These are phyloP conservation scores for Candida buenavistaensis DNA, from an alignment of 1,139 yeast species.

Conservation along the genomic window DNA sequence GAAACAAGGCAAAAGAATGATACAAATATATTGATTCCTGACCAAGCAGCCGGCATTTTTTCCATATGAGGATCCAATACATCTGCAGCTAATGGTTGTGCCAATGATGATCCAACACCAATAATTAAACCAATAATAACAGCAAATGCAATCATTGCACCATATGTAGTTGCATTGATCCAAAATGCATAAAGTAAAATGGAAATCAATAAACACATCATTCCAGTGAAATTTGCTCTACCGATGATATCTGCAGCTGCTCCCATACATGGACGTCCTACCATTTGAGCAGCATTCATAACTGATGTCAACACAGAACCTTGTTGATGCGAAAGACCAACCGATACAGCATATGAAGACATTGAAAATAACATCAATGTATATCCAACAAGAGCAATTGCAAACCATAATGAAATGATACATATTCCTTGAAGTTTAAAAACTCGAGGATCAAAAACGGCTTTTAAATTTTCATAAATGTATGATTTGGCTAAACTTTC, in stretches of 20 bases:
- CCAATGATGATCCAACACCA: constrained; percentile 68
- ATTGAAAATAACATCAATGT: constrained; percentile 60
- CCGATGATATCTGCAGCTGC: constrained; percentile 58
- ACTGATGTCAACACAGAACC: constrained; percentile 63
- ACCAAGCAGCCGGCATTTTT: constrained; percentile 60
- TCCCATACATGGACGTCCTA: constrained; percentile 71
- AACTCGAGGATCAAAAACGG: constrained; percentile 30
- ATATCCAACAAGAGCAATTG: constrained; percentile 56
- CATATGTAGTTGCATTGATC: constrained; percentile 55
- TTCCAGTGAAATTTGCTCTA: constrained; percentile 50
- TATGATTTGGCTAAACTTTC: constrained; percentile 21
- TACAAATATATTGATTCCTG: constrained; percentile 51
- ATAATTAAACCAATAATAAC: constrained; percentile 53
- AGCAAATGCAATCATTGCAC: constrained; percentile 52
- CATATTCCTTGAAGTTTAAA: constrained; percentile 39
- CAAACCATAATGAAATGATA: constrained; percentile 56
- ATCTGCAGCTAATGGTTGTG: constrained; percentile 61
- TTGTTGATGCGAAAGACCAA: constrained; percentile 55
- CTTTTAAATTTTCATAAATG: constrained; percentile 19
- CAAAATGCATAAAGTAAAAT: constrained; percentile 49
- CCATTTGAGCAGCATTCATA: constrained; percentile 59
- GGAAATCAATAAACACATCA: constrained; percentile 29
- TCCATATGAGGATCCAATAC: constrained; percentile 40
- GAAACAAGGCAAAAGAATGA: constrained; percentile 46
- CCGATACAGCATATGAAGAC: constrained; percentile 59